Percentiles rank a stretch among this genome's conserved stretches.
These are phyloP conservation scores for Boletus rex-veris DNA, from an alignment of 768 basidiomycete genomes.

Conservation along the genomic window DNA sequence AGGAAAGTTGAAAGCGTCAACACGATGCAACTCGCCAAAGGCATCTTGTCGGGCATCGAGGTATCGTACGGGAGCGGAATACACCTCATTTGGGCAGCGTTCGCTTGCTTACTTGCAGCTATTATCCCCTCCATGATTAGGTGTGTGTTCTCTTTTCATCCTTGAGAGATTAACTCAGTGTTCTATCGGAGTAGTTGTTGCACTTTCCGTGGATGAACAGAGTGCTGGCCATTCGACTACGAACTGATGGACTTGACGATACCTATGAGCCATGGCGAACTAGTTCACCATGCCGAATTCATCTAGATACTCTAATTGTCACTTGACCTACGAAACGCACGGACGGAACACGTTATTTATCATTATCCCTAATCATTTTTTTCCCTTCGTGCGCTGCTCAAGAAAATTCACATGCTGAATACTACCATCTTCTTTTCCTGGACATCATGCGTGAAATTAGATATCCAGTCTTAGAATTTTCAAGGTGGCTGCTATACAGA, in stretches of 20 bases:
- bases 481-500: too few relatives aligned
- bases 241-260: conserved; percentile 16
- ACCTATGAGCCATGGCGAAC: conserved; percentile 9
- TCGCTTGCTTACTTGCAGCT: conserved; percentile 61
- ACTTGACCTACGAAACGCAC: conserved; percentile 6
- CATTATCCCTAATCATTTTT: conserved; percentile 12
- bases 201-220: conserved; percentile 65
- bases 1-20: conserved; percentile 63
- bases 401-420: too few relatives aligned
- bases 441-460: neutral
- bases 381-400: neutral
- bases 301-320: conserved; percentile 1
- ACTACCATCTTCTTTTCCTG: neutral
- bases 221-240: conserved; percentile 29
- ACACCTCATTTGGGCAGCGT: conserved; percentile 71
- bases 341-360: conserved; percentile 23
- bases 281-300: conserved; percentile 1
- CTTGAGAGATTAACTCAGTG: neutral
- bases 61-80: conserved; percentile 61
- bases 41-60: conserved; percentile 55
- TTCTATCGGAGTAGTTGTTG: conserved; percentile 56
- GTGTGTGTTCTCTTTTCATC: conserved; percentile 38
- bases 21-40: conserved; percentile 39
- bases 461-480: too few relatives aligned
- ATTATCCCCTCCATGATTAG: conserved; percentile 75